Conservation (phyloP, 345 rosid species). For the Eucalyptus regnans region DNA sequence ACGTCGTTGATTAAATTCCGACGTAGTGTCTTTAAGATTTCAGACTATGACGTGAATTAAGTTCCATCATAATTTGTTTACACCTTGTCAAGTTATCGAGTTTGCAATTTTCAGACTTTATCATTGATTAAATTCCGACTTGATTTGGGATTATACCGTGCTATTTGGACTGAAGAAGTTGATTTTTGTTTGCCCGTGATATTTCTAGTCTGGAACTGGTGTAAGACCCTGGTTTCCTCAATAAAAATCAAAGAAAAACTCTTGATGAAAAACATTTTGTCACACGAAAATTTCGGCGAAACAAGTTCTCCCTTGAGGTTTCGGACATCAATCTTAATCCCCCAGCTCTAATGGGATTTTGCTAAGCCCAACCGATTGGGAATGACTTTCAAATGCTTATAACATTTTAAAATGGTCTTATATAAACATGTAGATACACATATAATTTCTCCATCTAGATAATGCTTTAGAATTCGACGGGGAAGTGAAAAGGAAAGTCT, state of each 20-base stretch:
- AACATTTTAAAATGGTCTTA: not conserved
- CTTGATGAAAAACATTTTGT: accelerated
- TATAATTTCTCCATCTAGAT: not conserved
- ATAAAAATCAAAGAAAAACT: accelerated
- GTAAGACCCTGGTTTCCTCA: accelerated
- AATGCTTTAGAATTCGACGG: accelerated
- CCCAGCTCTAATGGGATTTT: too few relatives aligned
- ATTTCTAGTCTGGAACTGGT: accelerated
- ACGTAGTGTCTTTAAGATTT: too few relatives aligned
- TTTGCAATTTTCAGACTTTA: too few relatives aligned
- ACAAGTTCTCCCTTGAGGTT: accelerated
- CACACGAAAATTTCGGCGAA: accelerated
- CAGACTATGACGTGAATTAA: too few relatives aligned
- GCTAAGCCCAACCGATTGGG: not conserved
- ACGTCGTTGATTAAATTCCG: accelerated
- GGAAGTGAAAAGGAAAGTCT: not conserved
- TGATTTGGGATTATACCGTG: accelerated
- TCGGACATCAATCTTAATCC: accelerated
- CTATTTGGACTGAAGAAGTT: accelerated
- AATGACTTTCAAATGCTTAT: accelerated
- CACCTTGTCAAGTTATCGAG: not conserved
- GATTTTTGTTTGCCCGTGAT: not conserved
- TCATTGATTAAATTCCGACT: not conserved
- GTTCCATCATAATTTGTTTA: not conserved
- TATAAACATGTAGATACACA: not conserved